These are phyloP conservation scores for Multifurca ochricompacta DNA, from an alignment of 768 basidiomycete species.

Conservation along the genomic window DNA sequence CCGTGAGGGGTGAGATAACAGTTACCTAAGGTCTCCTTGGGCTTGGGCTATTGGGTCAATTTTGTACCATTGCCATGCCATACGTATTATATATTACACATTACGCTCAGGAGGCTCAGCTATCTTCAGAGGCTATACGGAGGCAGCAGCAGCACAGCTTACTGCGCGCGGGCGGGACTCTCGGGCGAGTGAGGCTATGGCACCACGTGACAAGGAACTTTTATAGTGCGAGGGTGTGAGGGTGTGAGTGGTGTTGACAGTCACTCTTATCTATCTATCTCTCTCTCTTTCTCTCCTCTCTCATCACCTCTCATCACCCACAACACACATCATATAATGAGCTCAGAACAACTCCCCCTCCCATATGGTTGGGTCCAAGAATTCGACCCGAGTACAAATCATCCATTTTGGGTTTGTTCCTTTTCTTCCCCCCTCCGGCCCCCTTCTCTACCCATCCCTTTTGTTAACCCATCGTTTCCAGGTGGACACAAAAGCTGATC, in stretches of 20 bases:
- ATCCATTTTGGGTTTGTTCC: conserved; percentile 42
- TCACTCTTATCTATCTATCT: neutral
- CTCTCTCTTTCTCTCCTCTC: no score
- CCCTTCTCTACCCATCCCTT: neutral
- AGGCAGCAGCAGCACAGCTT: no score
- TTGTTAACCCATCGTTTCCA: conserved; percentile 23
- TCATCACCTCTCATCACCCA: no score
- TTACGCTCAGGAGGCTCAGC: no score
- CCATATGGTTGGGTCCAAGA: conserved; percentile 54
- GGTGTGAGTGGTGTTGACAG: no score
- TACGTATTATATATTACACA: no score
- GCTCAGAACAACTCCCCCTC: conserved; percentile 31
- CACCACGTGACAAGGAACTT: no score
- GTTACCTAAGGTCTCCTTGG: neutral
- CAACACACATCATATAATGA: no score
- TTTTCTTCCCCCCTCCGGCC: neutral
- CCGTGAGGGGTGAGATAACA: conserved; percentile 19
- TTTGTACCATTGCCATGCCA: neutral
- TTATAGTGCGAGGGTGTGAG: no score
- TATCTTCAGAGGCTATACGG: no score
- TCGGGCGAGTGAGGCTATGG: no score
- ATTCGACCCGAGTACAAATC: conserved; percentile 35
- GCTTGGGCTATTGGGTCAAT: neutral
- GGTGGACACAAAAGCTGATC: conserved; percentile 57
- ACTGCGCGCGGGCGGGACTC: no score